Base-by-base conservation (phyloP, 129 eudicot genomes). In the Arctium lappa region DNA sequence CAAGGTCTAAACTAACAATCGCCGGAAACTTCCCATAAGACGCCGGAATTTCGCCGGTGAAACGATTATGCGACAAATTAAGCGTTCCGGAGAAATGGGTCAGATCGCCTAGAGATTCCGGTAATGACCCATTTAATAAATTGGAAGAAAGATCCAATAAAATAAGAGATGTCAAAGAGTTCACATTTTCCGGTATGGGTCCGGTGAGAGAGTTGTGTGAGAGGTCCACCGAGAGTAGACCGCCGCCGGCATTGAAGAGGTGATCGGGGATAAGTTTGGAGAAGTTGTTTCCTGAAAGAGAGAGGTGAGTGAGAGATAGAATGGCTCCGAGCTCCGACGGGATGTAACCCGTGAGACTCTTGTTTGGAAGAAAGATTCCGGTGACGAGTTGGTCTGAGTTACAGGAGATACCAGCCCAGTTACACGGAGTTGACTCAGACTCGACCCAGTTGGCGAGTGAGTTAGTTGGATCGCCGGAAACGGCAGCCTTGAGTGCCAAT, bases 261-360 rank as follows among this genome's bases (percentile, higher is more conserved):
- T 82, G 88, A 50, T 70, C 31, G 1, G 97, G 97, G 53, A 92
- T 90, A 30, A 72, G 80, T 18, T 82, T 84, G 0, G 90, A 84
- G 85, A 92, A 89, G 81, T 90, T 90, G 74, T 92, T 92, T 76
- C 83, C 22, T 0, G 83, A 42, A 2, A 88, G 86, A 40, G 91
- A 81, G 11, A 92, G 93, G 29, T 75, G 82, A 8, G 84, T 73
- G 18, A 95, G 97, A 65, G 85, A 85, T 40, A 84, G 70, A 48
- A 95, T 85, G 0, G 97, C 91, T 1, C 97, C 97, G 30, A 95
- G 89, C 78, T 91, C 97, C 6, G 99, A 95, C 0, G 99, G 99
- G 48, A 95, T 66, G 93, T 95, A 95, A 82, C 99, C 99, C 18
- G 93, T 82, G 73, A 95, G 87, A 48, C 80, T 84, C 40, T 86